phyloP scores from a whole-genome alignment of 805 yeast species.

The Suhomyces sp. region DNA sequence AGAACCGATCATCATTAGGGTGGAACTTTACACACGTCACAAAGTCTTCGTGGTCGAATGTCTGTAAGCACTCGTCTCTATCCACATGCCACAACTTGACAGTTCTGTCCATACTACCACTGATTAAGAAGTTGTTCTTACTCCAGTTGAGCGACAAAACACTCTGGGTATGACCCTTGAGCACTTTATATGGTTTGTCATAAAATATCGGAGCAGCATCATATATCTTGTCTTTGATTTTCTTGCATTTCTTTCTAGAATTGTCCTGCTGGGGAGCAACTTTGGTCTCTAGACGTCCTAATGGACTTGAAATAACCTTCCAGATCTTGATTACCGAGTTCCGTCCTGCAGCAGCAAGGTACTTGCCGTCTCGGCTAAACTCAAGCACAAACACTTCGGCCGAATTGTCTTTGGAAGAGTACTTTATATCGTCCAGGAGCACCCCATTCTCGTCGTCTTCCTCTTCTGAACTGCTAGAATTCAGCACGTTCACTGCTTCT shows the following conservation, averaged over 20 bases:
- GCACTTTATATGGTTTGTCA: constrained; percentile 56
- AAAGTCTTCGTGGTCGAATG: constrained; percentile 73
- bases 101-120: constrained; percentile 83
- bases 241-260: constrained; percentile 4
- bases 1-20: constrained; percentile 83
- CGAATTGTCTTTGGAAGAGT: constrained; percentile 17
- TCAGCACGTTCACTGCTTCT: not conserved
- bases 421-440: constrained; percentile 4
- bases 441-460: constrained; percentile 2
- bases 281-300: constrained; percentile 55
- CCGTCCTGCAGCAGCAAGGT: constrained; percentile 80
- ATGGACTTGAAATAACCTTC: constrained; percentile 74
- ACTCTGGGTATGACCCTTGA: constrained; percentile 66
- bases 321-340: constrained; percentile 67
- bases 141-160: constrained; percentile 85
- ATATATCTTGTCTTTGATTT: constrained; percentile 12
- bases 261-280: constrained; percentile 15
- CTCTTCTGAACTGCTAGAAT: constrained; percentile 5
- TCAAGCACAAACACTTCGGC: constrained; percentile 69
- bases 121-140: constrained; percentile 71
- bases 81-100: constrained; percentile 85
- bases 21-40: constrained; percentile 80
- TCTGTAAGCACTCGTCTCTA: constrained; percentile 55
- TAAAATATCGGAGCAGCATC: constrained; percentile 77
- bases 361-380: constrained; percentile 79